phyloP scores from a whole-genome alignment of 306 rosid genomes.

The Gastrolobium bilobum region DNA sequence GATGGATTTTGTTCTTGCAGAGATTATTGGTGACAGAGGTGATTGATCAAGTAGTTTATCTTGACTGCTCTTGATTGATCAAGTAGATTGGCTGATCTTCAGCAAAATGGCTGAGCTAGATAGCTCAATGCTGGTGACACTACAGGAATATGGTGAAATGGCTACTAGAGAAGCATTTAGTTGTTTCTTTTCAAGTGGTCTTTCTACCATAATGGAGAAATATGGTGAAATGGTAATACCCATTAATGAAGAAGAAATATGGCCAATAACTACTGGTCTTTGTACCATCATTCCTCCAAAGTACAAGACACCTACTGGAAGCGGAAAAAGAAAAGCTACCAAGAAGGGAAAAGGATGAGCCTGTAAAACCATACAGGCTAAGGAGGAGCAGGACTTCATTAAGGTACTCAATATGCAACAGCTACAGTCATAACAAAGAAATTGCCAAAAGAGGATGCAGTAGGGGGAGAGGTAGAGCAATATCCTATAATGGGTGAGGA shows the following conservation, averaged over 20 bases:
- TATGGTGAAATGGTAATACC: background rate
- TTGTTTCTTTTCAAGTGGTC: background rate
- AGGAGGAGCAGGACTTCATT: background rate
- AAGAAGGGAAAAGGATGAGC: background rate
- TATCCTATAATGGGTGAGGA: no score
- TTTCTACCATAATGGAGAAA: conserved; percentile 3
- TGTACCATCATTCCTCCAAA: background rate
- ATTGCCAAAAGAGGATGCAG: background rate
- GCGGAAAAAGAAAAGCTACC: no score
- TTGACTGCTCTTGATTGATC: background rate
- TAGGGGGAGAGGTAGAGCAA: no score
- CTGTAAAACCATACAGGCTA: background rate
- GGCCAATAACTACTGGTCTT: conserved; percentile 17
- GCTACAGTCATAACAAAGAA: background rate
- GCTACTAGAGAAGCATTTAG: conserved; percentile 28
- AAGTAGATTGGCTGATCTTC: background rate
- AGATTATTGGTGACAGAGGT: conserved; percentile 75
- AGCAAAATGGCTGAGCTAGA: background rate
- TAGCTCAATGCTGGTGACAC: background rate
- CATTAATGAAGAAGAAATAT: conserved; percentile 15
- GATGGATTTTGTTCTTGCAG: conserved; percentile 79
- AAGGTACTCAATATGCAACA: background rate
- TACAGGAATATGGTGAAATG: no score
- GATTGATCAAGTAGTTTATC: conserved; percentile 30
- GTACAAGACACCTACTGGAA: background rate